phyloP scores from a whole-genome alignment of 2,329 filamentous ascomycete species.

The Alternaria sp. region DNA sequence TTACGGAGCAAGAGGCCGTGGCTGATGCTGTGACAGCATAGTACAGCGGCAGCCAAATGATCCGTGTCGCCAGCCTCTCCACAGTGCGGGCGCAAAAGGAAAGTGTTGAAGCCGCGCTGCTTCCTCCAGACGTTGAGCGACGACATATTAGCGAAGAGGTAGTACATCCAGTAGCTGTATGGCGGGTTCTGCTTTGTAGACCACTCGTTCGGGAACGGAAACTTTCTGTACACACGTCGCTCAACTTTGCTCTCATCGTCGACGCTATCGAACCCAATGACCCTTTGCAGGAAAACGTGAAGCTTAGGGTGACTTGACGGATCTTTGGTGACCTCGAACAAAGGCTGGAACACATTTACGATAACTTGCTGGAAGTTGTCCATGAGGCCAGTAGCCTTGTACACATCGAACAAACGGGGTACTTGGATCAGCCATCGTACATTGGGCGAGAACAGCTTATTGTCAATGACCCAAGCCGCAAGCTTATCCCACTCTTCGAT shows the following conservation, averaged over 20 bases:
- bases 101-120: slow-evolving; percentile 93
- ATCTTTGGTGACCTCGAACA: slow-evolving; percentile 93
- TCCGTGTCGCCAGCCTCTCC: slow-evolving; percentile 97
- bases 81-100: slow-evolving; percentile 90
- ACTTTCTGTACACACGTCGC: slow-evolving; percentile 92
- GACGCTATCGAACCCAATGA: slow-evolving; percentile 96
- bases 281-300: slow-evolving; percentile 91
- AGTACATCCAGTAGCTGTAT: slow-evolving; percentile 99
- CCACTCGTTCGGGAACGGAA: slow-evolving; percentile 89
- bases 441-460: slow-evolving; percentile 97
- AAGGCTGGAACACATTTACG: slow-evolving; percentile 87
- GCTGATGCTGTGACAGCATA: slow-evolving; percentile 96
- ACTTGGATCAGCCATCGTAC: slow-evolving; percentile 97
- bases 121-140: slow-evolving; percentile 93
- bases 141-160: slow-evolving; percentile 91
- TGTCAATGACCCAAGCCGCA: slow-evolving; percentile 95
- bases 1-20: slow-evolving; percentile 93
- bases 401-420: slow-evolving; percentile 92
- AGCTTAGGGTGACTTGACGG: slow-evolving; percentile 89
- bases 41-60: slow-evolving; percentile 87
- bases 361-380: slow-evolving; percentile 89
- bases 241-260: slow-evolving; percentile 98
- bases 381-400: slow-evolving; percentile 88
- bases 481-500: slow-evolving; percentile 98
- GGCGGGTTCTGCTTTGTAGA: slow-evolving; percentile 93